Conservation (phyloP, 2,329 filamentous ascomycete genomes). For the Botrytis byssoidea region DNA sequence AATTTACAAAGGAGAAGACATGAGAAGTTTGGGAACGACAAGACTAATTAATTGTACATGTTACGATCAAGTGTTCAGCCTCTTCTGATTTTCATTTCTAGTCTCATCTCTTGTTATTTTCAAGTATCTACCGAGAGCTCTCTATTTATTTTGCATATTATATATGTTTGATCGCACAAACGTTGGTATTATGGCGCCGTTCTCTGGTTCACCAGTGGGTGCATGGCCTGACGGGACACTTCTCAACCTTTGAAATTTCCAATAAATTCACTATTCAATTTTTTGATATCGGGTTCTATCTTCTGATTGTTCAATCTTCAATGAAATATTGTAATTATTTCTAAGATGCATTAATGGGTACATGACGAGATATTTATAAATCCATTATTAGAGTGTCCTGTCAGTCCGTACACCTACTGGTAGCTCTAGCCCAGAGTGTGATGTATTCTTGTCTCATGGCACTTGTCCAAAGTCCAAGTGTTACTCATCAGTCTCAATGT, state of each 20-base stretch:
- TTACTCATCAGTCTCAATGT: not conserved
- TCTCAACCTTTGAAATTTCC: too few species aligned
- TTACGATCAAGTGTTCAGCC: not conserved
- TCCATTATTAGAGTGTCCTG: too few species aligned
- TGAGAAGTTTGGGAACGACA: not conserved
- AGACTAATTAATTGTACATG: not conserved
- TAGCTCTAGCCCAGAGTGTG: not conserved
- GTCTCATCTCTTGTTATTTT: not conserved
- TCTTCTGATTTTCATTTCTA: not conserved
- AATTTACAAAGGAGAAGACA: not conserved
- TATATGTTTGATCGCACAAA: not conserved
- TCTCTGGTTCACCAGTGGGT: not conserved
- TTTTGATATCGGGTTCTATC: too few species aligned
- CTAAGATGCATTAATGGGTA: too few species aligned
- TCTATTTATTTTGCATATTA: not conserved
- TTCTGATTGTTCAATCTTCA: too few species aligned
- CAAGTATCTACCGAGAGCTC: not conserved
- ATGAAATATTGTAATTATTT: too few species aligned
- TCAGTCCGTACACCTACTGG: too few species aligned
- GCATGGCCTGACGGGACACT: too few species aligned
- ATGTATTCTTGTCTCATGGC: not conserved
- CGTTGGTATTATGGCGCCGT: not conserved
- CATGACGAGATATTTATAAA: too few species aligned
- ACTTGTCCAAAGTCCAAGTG: not conserved
- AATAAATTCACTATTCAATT: too few species aligned